Percentiles rank a stretch among this genome's conserved stretches.
Evolutionary conservation across 305 asterid genomes (phyloP).

Genomic region (Fraxinus paxiana): DNA sequence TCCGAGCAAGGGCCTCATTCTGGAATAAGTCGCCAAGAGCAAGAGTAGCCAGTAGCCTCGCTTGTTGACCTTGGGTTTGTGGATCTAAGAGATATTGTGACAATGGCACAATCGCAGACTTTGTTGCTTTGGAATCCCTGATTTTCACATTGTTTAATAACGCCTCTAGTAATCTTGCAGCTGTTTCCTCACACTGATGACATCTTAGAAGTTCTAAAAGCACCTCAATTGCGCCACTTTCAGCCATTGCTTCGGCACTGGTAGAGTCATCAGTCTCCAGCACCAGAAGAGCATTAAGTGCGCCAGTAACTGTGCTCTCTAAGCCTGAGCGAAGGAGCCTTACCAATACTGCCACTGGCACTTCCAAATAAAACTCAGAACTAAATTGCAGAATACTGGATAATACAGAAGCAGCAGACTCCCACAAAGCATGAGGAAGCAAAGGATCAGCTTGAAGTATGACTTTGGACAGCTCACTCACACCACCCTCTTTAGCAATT

Average conservation of each 20-base stretch:
- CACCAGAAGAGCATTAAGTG: constrained; percentile 77
- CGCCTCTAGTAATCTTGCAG: constrained; percentile 77
- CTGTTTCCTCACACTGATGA: constrained; percentile 82
- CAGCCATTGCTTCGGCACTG: constrained; percentile 89
- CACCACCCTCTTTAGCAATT: constrained; percentile 99
- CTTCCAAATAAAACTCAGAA: constrained; percentile 79
- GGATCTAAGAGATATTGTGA: constrained; percentile 99
- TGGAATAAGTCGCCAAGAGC: constrained; percentile 97
- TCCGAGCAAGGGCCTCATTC: constrained; percentile 91
- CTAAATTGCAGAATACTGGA: constrained; percentile 74
- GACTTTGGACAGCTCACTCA: constrained; percentile 81
- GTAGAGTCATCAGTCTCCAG: constrained; percentile 83
- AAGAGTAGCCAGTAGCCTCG: constrained; percentile 87
- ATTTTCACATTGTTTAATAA: constrained; percentile 72
- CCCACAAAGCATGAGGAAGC: constrained; percentile 84
- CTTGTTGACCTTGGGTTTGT: constrained; percentile 99
- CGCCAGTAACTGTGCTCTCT: constrained; percentile 68
- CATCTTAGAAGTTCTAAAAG: constrained; percentile 73
- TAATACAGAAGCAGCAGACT: constrained; percentile 73
- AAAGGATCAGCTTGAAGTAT: constrained; percentile 82
- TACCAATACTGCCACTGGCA: constrained; percentile 82
- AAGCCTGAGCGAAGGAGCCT: constrained; percentile 76
- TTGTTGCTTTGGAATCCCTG: constrained; percentile 78
- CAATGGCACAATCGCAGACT: constrained; percentile 83
- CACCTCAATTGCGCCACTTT: constrained; percentile 83